phyloP scores from a whole-genome alignment of 305 asterid genomes.

The Stenogyne calaminthoides region DNA sequence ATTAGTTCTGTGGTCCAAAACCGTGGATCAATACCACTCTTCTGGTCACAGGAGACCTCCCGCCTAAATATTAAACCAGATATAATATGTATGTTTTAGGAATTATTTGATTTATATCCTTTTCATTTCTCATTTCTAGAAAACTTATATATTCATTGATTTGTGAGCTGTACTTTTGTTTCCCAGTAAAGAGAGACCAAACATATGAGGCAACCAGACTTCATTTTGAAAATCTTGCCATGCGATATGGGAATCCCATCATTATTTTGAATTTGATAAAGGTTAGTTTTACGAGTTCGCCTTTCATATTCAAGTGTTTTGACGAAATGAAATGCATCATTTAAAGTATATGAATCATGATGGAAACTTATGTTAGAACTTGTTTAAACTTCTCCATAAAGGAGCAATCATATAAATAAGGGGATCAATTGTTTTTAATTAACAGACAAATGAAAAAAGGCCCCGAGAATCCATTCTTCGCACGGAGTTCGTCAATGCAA shows the following conservation, averaged over 20 bases:
- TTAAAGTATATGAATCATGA: conserved; percentile 6
- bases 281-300: conserved; percentile 44
- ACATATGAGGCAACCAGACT: conserved; percentile 90
- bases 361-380: conserved; percentile 21
- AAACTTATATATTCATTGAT: conserved; percentile 10
- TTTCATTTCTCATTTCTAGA: background rate
- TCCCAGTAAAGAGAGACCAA: conserved; percentile 84
- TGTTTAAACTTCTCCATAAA: background rate
- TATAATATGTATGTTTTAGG: conserved; percentile 65
- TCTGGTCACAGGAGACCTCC: conserved; percentile 98
- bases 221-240: conserved; percentile 86
- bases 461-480: conserved; percentile 99
- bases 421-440: conserved; percentile 30
- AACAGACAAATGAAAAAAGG: conserved; percentile 92
- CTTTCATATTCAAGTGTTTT: conserved; percentile 26
- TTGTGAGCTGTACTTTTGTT: conserved; percentile 29
- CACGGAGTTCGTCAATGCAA: conserved; percentile 88
- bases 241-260: conserved; percentile 95
- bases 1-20: conserved; percentile 93
- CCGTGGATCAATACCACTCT: conserved; percentile 97
- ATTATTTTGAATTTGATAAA: conserved; percentile 91
- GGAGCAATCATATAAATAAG: background rate
- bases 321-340: conserved; percentile 1
- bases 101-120: conserved; percentile 22
- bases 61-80: conserved; percentile 90